These are phyloP conservation scores for Rutstroemia sp. DNA, from an alignment of 2,329 filamentous ascomycete genomes.

Conservation along the genomic window DNA sequence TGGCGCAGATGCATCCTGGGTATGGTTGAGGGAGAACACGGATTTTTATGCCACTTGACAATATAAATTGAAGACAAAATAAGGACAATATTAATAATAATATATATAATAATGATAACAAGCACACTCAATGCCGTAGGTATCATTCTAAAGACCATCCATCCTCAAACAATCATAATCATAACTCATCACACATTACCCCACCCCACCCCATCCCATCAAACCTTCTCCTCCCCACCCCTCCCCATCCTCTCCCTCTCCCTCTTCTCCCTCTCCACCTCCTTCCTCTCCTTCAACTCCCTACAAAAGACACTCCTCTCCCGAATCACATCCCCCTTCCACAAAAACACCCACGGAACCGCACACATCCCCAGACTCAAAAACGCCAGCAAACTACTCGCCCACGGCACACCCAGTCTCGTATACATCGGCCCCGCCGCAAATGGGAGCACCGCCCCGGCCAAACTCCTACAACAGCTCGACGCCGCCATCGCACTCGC, in stretches of 20 bases:
- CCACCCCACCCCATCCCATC: too few species aligned
- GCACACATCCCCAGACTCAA: conserved; percentile 40
- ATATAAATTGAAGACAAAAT: too few species aligned
- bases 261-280: conserved; percentile 21
- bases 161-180: too few species aligned
- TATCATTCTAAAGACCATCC: too few species aligned
- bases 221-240: neutral
- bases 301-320: conserved; percentile 42
- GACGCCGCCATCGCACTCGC: conserved; percentile 45
- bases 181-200: too few species aligned
- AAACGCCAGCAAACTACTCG: conserved; percentile 42
- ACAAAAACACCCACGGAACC: conserved; percentile 44
- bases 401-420: conserved; percentile 38
- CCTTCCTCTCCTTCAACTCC: conserved; percentile 36
- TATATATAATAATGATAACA: too few species aligned
- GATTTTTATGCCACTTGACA: too few species aligned
- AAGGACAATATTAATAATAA: too few species aligned
- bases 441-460: conserved; percentile 40
- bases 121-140: too few species aligned
- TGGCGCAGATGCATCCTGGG: too few species aligned
- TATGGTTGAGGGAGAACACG: too few species aligned
- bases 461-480: conserved; percentile 31
- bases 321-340: conserved; percentile 39
- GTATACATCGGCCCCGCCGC: conserved; percentile 40
- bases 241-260: conserved; percentile 11